Percentiles rank a stretch among this genome's conserved stretches.
phyloP scores from a whole-genome alignment of 2,329 filamentous ascomycete genomes.

The Penicillium sp. region DNA sequence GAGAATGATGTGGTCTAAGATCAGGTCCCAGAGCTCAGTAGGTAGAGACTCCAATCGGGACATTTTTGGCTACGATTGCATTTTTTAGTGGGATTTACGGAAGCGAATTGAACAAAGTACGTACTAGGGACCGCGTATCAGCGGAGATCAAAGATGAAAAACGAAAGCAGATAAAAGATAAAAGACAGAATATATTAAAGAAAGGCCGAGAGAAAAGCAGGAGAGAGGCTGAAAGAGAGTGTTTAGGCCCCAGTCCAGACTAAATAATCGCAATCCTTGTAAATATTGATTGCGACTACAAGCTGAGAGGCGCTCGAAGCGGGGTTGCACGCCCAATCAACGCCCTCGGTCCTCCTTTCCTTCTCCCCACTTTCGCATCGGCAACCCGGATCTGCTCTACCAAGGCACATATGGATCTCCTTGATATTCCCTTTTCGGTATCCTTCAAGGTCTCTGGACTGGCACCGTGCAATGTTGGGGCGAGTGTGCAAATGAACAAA shows the following conservation, averaged over 20 bases:
- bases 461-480: no score
- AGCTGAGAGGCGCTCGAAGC: not conserved
- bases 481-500: no score
- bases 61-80: no score
- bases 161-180: no score
- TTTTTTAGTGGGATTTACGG: no score
- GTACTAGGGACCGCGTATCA: no score
- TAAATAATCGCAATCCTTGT: not conserved
- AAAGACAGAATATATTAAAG: no score
- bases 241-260: not conserved
- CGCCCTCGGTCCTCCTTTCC: not conserved
- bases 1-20: not conserved
- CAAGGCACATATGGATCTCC: not conserved
- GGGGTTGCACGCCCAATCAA: not conserved
- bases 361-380: not conserved
- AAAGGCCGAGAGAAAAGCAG: not conserved
- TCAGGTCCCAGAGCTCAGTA: not conserved
- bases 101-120: no score
- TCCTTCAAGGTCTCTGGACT: no score
- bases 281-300: not conserved
- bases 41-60: no score
- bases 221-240: not conserved
- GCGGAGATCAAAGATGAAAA: no score
- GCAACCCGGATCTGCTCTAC: no score
- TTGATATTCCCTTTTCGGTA: not conserved